phyloP scores from a whole-genome alignment of 2,329 filamentous ascomycete species.

The Diplocarpon rosae region DNA sequence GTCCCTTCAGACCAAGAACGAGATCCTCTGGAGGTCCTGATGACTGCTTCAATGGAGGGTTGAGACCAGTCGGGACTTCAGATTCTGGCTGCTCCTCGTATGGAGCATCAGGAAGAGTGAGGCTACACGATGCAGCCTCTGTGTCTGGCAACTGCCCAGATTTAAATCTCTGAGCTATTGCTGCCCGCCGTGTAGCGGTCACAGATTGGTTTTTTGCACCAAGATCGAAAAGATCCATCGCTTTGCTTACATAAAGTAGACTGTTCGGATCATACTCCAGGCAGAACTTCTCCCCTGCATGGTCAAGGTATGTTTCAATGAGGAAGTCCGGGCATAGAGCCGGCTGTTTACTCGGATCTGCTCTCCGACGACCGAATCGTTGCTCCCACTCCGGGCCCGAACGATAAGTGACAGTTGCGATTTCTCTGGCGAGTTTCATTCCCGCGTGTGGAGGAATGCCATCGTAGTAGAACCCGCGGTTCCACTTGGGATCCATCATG shows the following conservation, averaged over 20 bases:
- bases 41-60: constrained; percentile 27
- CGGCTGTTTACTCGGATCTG: constrained; percentile 75
- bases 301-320: constrained; percentile 96
- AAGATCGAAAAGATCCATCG: constrained; percentile 96
- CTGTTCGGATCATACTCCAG: constrained; percentile 95
- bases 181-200: constrained; percentile 49
- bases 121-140: constrained; percentile 48
- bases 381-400: constrained; percentile 97
- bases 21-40: constrained; percentile 65
- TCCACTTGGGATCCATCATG: constrained; percentile 99
- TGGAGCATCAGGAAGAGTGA: constrained; percentile 71
- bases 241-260: constrained; percentile 91
- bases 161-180: constrained; percentile 46
- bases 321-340: constrained; percentile 95
- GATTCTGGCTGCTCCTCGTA: constrained; percentile 69
- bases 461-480: constrained; percentile 87
- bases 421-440: constrained; percentile 96
- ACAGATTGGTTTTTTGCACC: constrained; percentile 58
- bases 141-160: constrained; percentile 28
- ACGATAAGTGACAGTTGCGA: constrained; percentile 93
- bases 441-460: constrained; percentile 82
- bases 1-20: constrained; percentile 57
- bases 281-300: constrained; percentile 97
- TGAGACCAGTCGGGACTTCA: constrained; percentile 30
- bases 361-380: constrained; percentile 77